Percentiles rank a stretch among this genome's conserved stretches.
Conservation (phyloP, 768 basidiomycete species). For the Flagelloscypha sp. region DNA sequence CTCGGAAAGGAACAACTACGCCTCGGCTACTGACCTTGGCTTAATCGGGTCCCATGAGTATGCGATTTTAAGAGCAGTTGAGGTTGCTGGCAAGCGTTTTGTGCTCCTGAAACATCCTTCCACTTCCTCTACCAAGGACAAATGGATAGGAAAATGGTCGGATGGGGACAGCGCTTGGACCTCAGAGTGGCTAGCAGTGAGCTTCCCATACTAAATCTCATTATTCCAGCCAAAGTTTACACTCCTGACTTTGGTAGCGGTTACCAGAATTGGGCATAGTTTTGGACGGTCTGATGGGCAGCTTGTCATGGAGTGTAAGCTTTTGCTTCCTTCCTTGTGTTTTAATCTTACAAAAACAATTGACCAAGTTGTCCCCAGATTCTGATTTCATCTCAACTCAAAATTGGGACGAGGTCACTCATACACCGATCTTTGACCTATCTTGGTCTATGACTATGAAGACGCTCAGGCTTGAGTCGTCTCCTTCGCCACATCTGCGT, state of each 20-base stretch:
- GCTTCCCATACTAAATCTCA: too few species aligned
- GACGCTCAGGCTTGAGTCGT: conserved; percentile 37
- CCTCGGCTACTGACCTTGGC: conserved; percentile 26
- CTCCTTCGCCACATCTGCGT: conserved; percentile 41
- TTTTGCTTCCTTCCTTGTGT: too few species aligned
- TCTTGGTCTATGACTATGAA: conserved; percentile 40
- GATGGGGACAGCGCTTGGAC: conserved; percentile 56
- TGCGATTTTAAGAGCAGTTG: conserved; percentile 36
- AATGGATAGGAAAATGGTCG: conserved; percentile 44
- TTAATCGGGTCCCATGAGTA: conserved; percentile 38
- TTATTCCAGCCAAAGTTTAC: too few species aligned
- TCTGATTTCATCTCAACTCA: too few species aligned
- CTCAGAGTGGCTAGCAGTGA: conserved; percentile 40
- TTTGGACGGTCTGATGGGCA: conserved; percentile 48
- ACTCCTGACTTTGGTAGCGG: too few species aligned
- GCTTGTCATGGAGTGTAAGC: conserved; percentile 49
- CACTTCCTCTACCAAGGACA: conserved; percentile 37
- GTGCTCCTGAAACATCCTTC: too few species aligned
- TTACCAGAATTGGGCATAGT: conserved; percentile 32
- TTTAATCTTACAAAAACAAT: too few species aligned
- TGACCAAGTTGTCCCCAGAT: too few species aligned
- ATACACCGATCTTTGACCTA: conserved; percentile 37
- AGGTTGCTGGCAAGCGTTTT: conserved; percentile 38
- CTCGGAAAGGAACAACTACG: conserved; percentile 21
- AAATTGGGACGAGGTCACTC: conserved; percentile 34